phyloP scores from a whole-genome alignment of 2,329 filamentous ascomycete species.

The Ophiostoma ulmi region DNA sequence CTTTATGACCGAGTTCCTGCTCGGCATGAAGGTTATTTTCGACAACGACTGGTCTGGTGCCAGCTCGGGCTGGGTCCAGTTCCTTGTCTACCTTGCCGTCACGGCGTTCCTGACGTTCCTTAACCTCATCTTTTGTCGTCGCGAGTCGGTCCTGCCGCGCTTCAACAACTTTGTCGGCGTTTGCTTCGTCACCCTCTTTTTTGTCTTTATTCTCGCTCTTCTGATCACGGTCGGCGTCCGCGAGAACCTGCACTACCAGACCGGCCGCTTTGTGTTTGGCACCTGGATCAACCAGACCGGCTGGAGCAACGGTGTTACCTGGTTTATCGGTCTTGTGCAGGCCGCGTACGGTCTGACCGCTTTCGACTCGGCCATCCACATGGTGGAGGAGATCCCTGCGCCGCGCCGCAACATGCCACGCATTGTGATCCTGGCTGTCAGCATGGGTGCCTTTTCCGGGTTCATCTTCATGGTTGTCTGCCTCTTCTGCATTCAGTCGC shows the following conservation, averaged over 20 bases:
- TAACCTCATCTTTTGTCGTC: constrained; percentile 41
- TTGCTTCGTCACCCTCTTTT: constrained; percentile 33
- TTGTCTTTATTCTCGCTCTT: constrained; percentile 34
- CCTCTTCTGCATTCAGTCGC: constrained; percentile 24
- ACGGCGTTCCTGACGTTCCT: constrained; percentile 30
- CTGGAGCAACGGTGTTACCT: constrained; percentile 35
- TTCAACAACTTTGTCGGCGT: constrained; percentile 57
- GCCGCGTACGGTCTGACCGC: constrained; percentile 34
- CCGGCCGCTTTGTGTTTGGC: constrained; percentile 32
- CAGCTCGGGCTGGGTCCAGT: constrained; percentile 30
- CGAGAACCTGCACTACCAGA: constrained; percentile 28
- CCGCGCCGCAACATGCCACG: constrained; percentile 33
- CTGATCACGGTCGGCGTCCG: constrained; percentile 25
- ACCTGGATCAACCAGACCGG: constrained; percentile 33
- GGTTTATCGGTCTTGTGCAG: constrained; percentile 34
- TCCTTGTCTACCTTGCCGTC: constrained; percentile 49
- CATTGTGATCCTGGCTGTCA: constrained; percentile 34
- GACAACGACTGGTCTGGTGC: constrained; percentile 25
- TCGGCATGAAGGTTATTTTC: constrained; percentile 27
- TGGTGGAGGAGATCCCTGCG: constrained; percentile 37
- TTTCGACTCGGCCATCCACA: constrained; percentile 35
- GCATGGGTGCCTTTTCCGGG: constrained; percentile 35
- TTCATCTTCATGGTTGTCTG: constrained; percentile 31
- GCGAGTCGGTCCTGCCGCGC: constrained; percentile 43
- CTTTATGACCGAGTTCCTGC: constrained; percentile 26